Conservation (phyloP, 768 basidiomycete species). For the Zangia roseola region DNA sequence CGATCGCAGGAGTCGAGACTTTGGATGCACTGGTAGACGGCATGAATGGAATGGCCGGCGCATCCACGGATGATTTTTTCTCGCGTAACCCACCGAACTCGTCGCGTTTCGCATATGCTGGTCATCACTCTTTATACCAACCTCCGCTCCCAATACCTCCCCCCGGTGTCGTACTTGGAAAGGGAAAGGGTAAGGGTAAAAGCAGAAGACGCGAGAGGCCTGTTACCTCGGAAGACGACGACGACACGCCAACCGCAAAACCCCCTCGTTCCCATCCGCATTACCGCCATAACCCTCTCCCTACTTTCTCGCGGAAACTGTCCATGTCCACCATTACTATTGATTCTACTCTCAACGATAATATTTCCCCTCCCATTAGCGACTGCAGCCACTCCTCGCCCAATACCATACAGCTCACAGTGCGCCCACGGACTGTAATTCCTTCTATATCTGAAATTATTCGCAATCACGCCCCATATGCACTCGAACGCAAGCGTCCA, state of each 20-base stretch:
- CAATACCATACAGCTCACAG: constrained; percentile 20
- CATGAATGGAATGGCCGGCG: constrained; percentile 87
- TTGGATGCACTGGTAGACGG: constrained; percentile 89
- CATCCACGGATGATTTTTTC: constrained; percentile 53
- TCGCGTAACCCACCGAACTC: constrained; percentile 44
- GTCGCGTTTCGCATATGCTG: constrained; percentile 53
- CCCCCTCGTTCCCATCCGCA: constrained; percentile 18
- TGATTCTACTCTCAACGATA: constrained; percentile 21
- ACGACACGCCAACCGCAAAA: constrained; percentile 17
- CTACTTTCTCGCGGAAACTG: constrained; percentile 24
- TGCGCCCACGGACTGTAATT: constrained; percentile 48
- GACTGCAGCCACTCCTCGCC: constrained; percentile 10
- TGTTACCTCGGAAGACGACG: constrained; percentile 54
- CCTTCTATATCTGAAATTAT: constrained; percentile 92
- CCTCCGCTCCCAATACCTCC: constrained; percentile 84
- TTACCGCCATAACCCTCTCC: constrained; percentile 19
- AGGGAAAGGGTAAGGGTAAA: constrained; percentile 39
- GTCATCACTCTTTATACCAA: constrained; percentile 74
- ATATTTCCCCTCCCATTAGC: constrained; percentile 7
- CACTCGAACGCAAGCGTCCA: constrained; percentile 47
- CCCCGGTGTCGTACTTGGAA: constrained; percentile 71
- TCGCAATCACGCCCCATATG: constrained; percentile 67
- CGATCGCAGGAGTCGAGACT: constrained; percentile 75
- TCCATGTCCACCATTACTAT: constrained; percentile 33
- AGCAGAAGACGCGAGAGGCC: constrained; percentile 23